Conservation (phyloP, 345 rosid species). For the Atalantia buxifolia region DNA sequence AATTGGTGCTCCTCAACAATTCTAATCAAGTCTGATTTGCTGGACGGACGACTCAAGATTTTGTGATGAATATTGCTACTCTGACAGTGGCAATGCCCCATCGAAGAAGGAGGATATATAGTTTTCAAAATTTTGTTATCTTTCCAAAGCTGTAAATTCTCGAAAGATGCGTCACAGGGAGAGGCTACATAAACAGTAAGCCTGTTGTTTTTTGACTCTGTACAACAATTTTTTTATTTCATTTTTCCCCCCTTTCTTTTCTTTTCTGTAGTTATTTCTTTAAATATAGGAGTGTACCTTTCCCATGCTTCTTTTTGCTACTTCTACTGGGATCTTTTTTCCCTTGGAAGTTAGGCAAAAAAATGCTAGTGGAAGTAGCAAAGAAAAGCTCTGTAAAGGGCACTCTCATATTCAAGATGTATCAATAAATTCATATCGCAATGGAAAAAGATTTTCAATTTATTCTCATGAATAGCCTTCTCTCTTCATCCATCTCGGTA, state of each 20-base stretch:
- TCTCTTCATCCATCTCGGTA: not conserved
- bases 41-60: not conserved
- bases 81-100: conserved; percentile 6
- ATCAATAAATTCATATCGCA: conserved; percentile 8
- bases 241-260: not conserved
- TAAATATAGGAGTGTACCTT: conserved; percentile 24
- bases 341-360: conserved; percentile 44
- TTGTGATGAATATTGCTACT: not conserved
- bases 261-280: not conserved
- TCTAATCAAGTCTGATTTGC: not conserved
- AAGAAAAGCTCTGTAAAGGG: conserved; percentile 85
- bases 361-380: conserved; percentile 97
- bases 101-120: conserved; percentile 6
- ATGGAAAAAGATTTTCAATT: not conserved
- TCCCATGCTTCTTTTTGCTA: conserved; percentile 90
- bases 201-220: not conserved
- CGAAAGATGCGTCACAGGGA: not conserved
- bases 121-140: conserved; percentile 3
- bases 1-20: not conserved
- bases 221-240: not conserved
- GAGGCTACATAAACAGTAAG: conserved; percentile 9
- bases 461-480: not conserved
- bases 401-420: conserved; percentile 19
- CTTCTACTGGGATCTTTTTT: conserved; percentile 71
- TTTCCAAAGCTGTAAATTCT: conserved; percentile 24